Evolutionary conservation across 2,329 filamentous ascomycete genomes (phyloP).

Genomic region (Colletotrichum sojae): DNA sequence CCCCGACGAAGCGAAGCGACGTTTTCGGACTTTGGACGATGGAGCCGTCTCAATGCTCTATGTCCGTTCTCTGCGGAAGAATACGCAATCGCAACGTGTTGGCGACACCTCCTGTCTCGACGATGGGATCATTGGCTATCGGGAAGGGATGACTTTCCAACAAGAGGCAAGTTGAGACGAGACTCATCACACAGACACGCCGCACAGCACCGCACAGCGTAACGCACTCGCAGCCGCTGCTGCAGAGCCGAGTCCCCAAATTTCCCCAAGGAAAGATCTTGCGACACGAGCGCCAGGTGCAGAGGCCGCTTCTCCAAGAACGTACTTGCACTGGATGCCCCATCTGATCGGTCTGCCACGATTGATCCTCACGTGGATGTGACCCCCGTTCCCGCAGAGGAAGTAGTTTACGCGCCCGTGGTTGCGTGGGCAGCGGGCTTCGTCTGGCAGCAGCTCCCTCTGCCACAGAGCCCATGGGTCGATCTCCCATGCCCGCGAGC

Average conservation of each 20-base stretch:
- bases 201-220: neutral
- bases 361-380: conserved; percentile 33
- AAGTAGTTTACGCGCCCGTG: conserved; percentile 6
- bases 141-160: conserved; percentile 17
- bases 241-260: neutral
- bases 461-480: conserved; percentile 6
- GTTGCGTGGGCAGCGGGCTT: neutral
- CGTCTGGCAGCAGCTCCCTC: neutral
- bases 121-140: conserved; percentile 13
- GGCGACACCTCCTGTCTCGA: conserved; percentile 33
- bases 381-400: conserved; percentile 13
- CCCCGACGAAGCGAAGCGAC: conserved; percentile 22
- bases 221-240: too few species aligned
- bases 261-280: conserved; percentile 16
- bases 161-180: conserved; percentile 3
- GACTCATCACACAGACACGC: neutral
- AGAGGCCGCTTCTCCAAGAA: neutral
- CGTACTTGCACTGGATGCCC: conserved; percentile 17
- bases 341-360: conserved; percentile 20
- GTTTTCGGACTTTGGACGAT: conserved; percentile 32
- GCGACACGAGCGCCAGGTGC: conserved; percentile 4
- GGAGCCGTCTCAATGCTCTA: conserved; percentile 27
- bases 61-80: conserved; percentile 19
- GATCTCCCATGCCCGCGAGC: conserved; percentile 22
- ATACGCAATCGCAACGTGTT: conserved; percentile 30